A percentile compares a stretch with the other conserved stretches of the same genome.
Conservation (phyloP, 2,329 filamentous ascomycete species). For the Fusarium annulatum region DNA sequence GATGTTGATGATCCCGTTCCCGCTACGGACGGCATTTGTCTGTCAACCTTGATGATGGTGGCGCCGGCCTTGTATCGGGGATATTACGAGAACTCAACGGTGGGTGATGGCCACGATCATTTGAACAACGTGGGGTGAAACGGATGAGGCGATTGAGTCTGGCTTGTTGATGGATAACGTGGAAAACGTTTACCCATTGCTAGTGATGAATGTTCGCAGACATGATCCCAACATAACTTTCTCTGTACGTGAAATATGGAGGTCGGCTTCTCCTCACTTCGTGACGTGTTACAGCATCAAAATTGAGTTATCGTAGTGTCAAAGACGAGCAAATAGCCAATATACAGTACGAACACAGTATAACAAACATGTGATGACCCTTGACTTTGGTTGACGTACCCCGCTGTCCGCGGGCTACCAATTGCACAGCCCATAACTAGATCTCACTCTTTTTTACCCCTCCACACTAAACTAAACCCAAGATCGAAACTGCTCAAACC, state of each 20-base stretch:
- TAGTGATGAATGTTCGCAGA: neutral
- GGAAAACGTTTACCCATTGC: neutral
- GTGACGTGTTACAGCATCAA: slow-evolving; percentile 26
- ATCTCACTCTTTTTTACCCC: slow-evolving; percentile 36
- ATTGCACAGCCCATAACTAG: slow-evolving; percentile 6
- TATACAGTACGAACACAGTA: slow-evolving; percentile 33
- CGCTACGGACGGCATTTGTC: slow-evolving; percentile 11
- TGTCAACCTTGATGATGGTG: slow-evolving; percentile 28
- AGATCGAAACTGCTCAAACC: slow-evolving; percentile 22
- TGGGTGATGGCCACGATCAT: neutral
- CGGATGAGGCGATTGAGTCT: slow-evolving; percentile 8
- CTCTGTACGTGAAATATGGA: neutral
- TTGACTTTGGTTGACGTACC: slow-evolving; percentile 2
- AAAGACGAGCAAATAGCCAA: neutral
- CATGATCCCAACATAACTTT: no score
- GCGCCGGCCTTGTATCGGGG: slow-evolving; percentile 35
- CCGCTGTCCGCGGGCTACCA: slow-evolving; percentile 9
- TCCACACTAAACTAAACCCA: slow-evolving; percentile 38
- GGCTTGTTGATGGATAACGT: slow-evolving; percentile 7
- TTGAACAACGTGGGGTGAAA: slow-evolving; percentile 8
- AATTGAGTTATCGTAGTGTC: slow-evolving; percentile 22
- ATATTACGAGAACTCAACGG: slow-evolving; percentile 5
- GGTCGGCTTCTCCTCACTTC: slow-evolving; percentile 5
- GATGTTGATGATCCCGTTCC: slow-evolving; percentile 5
- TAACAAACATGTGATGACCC: slow-evolving; percentile 27